Evolutionary conservation across 83 land plant genomes (phyloP), one percentile per base, ranked within the genome.

Genomic region (Picea engelmannii): DNA sequence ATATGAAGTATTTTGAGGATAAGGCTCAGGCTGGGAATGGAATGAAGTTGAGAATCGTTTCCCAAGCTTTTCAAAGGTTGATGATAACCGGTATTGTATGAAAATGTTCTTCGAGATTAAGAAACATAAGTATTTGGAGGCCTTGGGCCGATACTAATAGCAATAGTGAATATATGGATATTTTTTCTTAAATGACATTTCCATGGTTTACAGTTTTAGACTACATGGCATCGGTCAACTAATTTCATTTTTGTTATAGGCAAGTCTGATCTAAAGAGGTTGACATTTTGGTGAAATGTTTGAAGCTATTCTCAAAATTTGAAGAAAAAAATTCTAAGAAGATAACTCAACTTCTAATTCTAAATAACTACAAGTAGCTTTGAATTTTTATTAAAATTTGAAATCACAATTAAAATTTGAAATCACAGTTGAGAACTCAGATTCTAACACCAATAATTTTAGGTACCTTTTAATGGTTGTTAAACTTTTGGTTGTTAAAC

Each of bases 81-180:
- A 95, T 86, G 98, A 95, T 76, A 95, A 95, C 68, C 87, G 96
- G 52, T 95, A 93, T 76, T 93, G 94, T 13, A 95, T 95, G 98
- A 93, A 95, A 89, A 95, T 95, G 0, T 95, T 95, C 83, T 95
- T 95, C 77, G 96, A 95, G 89, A 95, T 95, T 4, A 81, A 95
- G 59, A 95, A 95, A 84, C 97, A 95, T 84, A 95, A 95, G 85
- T 95, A 95, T 81, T 94, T 95, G 55, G 97, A 95, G 85, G 97
- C 97, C 2, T 84, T 95, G 82, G 97, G 91, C 88, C 93, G 89
- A 95, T 93, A 82, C 55, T 74, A 74, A 47, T 68, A 44, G 77
- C 59, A n/a, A n/a, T n/a, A 47, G 77, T 49, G 58, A 74, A 74
- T 44, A 21, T 47, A 47, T 55, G 21, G 17, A 3, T 10, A 21